Conservation (phyloP, 371 early-diverging fungal genomes). For the Actinomucor elegans region DNA sequence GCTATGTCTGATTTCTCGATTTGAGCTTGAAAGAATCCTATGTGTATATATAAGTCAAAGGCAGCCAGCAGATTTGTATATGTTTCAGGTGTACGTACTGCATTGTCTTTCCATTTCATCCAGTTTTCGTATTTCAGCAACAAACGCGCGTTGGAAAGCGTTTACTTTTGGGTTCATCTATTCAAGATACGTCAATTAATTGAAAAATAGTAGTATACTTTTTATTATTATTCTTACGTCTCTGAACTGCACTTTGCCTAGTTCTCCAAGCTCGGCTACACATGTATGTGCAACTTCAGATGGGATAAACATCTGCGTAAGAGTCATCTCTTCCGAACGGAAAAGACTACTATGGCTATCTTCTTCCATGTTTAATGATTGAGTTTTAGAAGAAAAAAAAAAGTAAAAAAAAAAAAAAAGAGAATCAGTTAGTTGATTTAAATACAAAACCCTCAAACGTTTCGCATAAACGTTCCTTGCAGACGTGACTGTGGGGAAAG, state of each 20-base stretch:
- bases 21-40: constrained; percentile 83
- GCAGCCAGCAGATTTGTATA: neutral
- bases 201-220: neutral
- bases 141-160: constrained; percentile 97
- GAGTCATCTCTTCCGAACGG: constrained; percentile 97
- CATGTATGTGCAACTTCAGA: constrained; percentile 92
- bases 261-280: constrained; percentile 93
- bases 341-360: constrained; percentile 72
- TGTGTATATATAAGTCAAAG: neutral
- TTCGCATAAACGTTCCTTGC: too few species aligned
- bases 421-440: too few species aligned
- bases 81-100: constrained; percentile 54
- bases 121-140: constrained; percentile 84
- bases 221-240: constrained; percentile 69
- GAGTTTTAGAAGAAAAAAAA: constrained; percentile 1
- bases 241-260: constrained; percentile 93
- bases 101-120: constrained; percentile 95
- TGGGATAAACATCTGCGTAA: constrained; percentile 96
- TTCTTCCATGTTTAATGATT: neutral
- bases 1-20: constrained; percentile 79
- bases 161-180: constrained; percentile 92
- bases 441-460: too few species aligned
- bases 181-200: neutral
- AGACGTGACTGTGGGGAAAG: too few species aligned
- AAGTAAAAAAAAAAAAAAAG: too few species aligned